Base-by-base conservation (phyloP, 2,329 filamentous ascomycete genomes). In the Diplodia intermedia region DNA sequence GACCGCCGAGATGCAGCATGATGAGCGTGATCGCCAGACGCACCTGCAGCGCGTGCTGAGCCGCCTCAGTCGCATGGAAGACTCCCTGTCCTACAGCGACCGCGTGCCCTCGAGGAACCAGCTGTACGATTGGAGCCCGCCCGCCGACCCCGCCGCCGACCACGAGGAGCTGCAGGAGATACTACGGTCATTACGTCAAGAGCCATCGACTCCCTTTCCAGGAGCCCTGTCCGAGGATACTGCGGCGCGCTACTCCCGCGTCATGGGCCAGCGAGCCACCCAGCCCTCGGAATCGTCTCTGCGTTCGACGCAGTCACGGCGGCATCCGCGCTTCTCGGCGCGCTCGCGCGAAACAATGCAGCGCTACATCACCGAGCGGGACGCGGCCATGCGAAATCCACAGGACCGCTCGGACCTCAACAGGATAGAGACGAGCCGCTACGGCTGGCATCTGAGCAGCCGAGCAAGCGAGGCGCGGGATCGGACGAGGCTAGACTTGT, bases 51-150 rank as follows among this genome's bases (percentile, higher is more conserved):
- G 79, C 54, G 80, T 82, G n/a, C 82, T 86, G 71, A 79, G 78
- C 23, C 74, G 80, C 40, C 79, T 80, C 70, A 80, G 79, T 61
- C 78, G 82, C 66, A 77, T 84, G 40, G 78, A 83, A 69, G 76
- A 79, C 60, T 75, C 80, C 50, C 71, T 76, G 49, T 82, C 84
- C 53, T 88, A 88, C 72, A 83, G 86, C 69, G 82, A 85, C 70
- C 83, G 83, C 61, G 80, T 84, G 9, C 84, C 86, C 20, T 82
- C 82, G 71, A 77, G 82, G 69, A 85, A 87, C 72, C 83, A 80
- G 66, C 77, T 88, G 53, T 88, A 89, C 76, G 86, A 88, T 74
- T 89, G 87, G 87, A 85, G 86, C 40, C 86, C 86, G 11, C 81
- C 81, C 9, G 74, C 72, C 49, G 73, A 78, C 62, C 74, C 73